Percentiles rank a stretch among this genome's conserved stretches.
Evolutionary conservation across 257 asterid genomes (phyloP).

Genomic region (Lithospermum erythrorhizon): DNA sequence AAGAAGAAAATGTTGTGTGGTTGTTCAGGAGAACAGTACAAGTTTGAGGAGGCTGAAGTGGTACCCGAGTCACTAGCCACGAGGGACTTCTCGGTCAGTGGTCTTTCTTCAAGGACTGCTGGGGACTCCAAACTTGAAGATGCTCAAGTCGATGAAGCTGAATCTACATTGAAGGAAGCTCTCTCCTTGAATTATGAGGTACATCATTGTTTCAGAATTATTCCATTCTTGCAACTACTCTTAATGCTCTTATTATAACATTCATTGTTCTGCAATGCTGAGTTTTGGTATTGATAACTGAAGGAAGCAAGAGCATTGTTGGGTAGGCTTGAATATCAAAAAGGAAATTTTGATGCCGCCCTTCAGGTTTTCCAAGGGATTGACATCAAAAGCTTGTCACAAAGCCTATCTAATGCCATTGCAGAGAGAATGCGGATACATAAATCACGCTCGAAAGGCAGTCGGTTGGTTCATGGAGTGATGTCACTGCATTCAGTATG

Average conservation of each 20-base stretch:
- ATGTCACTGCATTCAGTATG: constrained; percentile 90
- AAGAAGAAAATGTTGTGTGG: constrained; percentile 58
- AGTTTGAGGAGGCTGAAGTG: constrained; percentile 62
- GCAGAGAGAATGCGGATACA: constrained; percentile 42
- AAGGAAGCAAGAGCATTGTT: constrained; percentile 94
- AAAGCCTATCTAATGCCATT: constrained; percentile 66
- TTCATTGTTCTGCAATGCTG: background rate
- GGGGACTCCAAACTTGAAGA: constrained; percentile 73
- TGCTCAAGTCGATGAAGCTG: constrained; percentile 94
- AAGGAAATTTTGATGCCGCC: constrained; percentile 89
- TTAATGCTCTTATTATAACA: background rate
- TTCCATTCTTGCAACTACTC: background rate
- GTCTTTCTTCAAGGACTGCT: constrained; percentile 68
- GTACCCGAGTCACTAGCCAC: constrained; percentile 86
- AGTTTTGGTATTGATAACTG: constrained; percentile 10
- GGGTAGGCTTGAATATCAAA: constrained; percentile 90
- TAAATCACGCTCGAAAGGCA: constrained; percentile 39
- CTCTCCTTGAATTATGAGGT: constrained; percentile 89
- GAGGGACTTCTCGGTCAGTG: constrained; percentile 89
- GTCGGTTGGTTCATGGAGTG: constrained; percentile 30
- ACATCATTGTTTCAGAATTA: background rate
- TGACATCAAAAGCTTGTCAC: constrained; percentile 54
- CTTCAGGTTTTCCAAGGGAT: constrained; percentile 94
- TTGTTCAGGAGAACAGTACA: constrained; percentile 89
- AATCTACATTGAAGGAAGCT: constrained; percentile 89